A percentile compares a stretch with the other conserved stretches of the same genome.
These are phyloP conservation scores for Leccinum uliginosum DNA, from an alignment of 768 basidiomycete genomes.

Conservation along the genomic window DNA sequence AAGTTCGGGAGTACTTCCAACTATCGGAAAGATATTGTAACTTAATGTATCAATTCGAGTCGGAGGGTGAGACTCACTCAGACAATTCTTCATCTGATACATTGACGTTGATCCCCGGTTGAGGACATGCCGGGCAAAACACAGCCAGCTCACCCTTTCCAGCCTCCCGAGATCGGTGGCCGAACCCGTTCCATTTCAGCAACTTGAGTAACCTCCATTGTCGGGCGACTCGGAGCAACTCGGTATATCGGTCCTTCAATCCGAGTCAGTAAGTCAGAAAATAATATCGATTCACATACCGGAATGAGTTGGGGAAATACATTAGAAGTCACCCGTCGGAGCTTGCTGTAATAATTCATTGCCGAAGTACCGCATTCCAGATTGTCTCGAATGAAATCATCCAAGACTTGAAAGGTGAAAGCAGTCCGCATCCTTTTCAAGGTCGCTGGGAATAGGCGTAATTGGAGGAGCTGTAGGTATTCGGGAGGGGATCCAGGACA, in stretches of 20 bases:
- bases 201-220: constrained; percentile 19
- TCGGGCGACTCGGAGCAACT: constrained; percentile 11
- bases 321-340: not conserved
- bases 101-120: constrained; percentile 1
- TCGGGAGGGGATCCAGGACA: not conserved
- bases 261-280: no score
- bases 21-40: no score
- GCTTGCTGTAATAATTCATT: constrained; percentile 6
- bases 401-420: no score
- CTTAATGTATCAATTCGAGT: no score
- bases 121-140: constrained; percentile 26
- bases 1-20: no score
- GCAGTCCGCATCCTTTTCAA: no score
- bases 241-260: constrained; percentile 19
- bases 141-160: not conserved
- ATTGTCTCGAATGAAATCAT: not conserved
- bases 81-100: not conserved
- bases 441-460: no score
- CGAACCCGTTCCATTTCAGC: constrained; percentile 17
- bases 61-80: no score
- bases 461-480: no score
- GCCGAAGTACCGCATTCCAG: constrained; percentile 14
- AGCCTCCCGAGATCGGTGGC: not conserved
- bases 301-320: constrained; percentile 1
- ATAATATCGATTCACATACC: not conserved